Evolutionary conservation across 106 monocot genomes (phyloP), one percentile per base, ranked within the genome.

Genomic region (Apostasia ramifera): DNA sequence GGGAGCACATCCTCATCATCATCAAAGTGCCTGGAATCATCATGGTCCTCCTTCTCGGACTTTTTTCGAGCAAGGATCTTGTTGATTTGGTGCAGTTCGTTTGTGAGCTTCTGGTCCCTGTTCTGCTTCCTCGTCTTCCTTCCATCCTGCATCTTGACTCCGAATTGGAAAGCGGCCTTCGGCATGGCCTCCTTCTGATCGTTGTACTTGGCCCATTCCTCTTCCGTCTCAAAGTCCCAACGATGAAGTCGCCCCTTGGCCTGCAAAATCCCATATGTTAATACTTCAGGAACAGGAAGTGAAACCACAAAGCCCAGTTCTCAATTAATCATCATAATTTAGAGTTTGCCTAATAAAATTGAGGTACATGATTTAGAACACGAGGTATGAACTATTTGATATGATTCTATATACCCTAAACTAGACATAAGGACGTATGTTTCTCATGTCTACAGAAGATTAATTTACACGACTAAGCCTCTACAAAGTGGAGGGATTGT

Each of bases 141-240:
- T 9, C 97, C 97, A 56, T 97, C 97, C 61, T 92, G 97, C 97
- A 97, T 97, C 78, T 97, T 97, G 10, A 97, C 97, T 11, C 97
- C 97, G 61, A 97, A 97, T 77, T 97, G 97, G 81, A 92, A 97
- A 6, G 97, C 97, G 1, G 97, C 97, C 78, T 97, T 97, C 2
- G 97, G 97, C 92, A 92, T 97, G 8, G 97, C 97, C 52, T 97
- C 97, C 73, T 97, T 97, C 68, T 97, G 89, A 57, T 97, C 97
- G 12, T 97, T 97, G 76, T 97, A 97, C n/a, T 75, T 81, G 1
- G 92, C 92, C 97, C 97, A 97, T 57, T 97, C 92, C 78, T 97
- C 97, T 70, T 97, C 97, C 0, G 97, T 92, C 83, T 97, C 97
- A 50, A 97, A 97, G 67, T 97, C 97, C 97, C 97, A 97, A 26